Evolutionary conservation across 371 early-diverging fungal species (phyloP).

Genomic region (Haplosporangium sp.): DNA sequence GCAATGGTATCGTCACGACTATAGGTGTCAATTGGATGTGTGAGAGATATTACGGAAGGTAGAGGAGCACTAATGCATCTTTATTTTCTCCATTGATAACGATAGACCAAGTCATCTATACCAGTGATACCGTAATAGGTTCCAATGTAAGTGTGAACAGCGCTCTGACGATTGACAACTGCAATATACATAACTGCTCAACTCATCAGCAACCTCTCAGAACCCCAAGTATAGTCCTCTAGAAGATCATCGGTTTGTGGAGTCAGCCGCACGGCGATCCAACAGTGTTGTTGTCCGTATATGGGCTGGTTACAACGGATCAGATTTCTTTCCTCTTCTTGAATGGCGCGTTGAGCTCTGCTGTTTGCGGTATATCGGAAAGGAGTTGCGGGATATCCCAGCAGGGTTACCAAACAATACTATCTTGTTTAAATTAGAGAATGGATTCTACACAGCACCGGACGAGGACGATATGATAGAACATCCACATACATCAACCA

Average conservation of each 20-base stretch:
- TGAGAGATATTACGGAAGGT: background rate
- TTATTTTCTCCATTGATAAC: background rate
- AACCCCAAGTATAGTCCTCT: conserved; percentile 41
- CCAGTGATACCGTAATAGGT: conserved; percentile 40
- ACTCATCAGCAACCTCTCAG: conserved; percentile 16
- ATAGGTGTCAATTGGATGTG: background rate
- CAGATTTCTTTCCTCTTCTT: conserved; percentile 58
- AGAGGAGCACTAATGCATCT: background rate
- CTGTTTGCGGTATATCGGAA: conserved; percentile 59
- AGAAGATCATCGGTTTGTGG: conserved; percentile 37
- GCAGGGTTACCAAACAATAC: conserved; percentile 64
- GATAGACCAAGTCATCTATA: conserved; percentile 49
- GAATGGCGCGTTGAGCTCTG: conserved; percentile 68
- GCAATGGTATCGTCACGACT: conserved; percentile 27
- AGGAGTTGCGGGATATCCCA: conserved; percentile 58
- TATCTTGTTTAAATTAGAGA: conserved; percentile 62
- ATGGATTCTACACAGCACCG: conserved; percentile 68
- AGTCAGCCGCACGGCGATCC: conserved; percentile 18
- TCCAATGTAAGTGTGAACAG: conserved; percentile 48
- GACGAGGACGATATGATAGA: conserved; percentile 43
- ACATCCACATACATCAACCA: conserved; percentile 17
- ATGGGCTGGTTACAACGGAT: conserved; percentile 61
- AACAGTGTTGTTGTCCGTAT: conserved; percentile 54
- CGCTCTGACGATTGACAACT: too few relatives aligned
- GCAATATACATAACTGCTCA: too few relatives aligned